Evolutionary conservation across 163 green algal species (phyloP), one percentile per base, ranked within the genome.

Genomic region (Scenedesmus sp.): DNA sequence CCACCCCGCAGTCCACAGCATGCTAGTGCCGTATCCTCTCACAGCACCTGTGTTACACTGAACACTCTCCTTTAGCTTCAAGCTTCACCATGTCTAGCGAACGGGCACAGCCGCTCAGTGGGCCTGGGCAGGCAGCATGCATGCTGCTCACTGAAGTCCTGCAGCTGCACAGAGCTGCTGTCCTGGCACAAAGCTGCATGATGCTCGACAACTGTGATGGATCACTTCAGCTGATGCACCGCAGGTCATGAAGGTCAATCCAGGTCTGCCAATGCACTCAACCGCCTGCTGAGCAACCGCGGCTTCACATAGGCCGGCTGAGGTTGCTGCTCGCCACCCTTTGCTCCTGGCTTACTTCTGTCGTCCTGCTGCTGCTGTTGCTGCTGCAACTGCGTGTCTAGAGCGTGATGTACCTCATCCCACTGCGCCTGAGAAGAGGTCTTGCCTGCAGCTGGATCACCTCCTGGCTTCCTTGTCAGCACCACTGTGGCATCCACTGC

Each of bases 161-260:
- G n/a, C n/a, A 33, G 24, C 61, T 5, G 9, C 12, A 12, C 61
- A 73, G 61, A 37, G 61, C 61, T 53, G 46, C 7, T 53, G 46
- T 10, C 46, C 46, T 18, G n/a, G 7, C 12, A 12, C 61, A 3
- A 73, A 73, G 61, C 7, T 30, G 61, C 61, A n/a, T 73, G 22
- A 33, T 73, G 61, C 61, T 73, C 12, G 61, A 73, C 61, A 33
- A 10, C 4, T n/a, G 6, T 7, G 7, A 7, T 10, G 61, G 5
- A 12, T 12, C 61, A 30, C 61, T 18, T 73, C 9, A 73, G 22
- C 18, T 73, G 61, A n/a, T 73, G 61, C 12, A 18, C 61, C 26
- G 61, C 70, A n/a, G n/a, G n/a, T n/a, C n/a, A n/a, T n/a, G n/a
- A 35, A 35, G 24, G 15, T 89, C 84, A 89, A 81, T 89, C 84